A percentile compares a stretch with the other conserved stretches of the same genome.
These are phyloP conservation scores for Xerocomus potaroensis DNA, from an alignment of 768 basidiomycete species.

Conservation along the genomic window DNA sequence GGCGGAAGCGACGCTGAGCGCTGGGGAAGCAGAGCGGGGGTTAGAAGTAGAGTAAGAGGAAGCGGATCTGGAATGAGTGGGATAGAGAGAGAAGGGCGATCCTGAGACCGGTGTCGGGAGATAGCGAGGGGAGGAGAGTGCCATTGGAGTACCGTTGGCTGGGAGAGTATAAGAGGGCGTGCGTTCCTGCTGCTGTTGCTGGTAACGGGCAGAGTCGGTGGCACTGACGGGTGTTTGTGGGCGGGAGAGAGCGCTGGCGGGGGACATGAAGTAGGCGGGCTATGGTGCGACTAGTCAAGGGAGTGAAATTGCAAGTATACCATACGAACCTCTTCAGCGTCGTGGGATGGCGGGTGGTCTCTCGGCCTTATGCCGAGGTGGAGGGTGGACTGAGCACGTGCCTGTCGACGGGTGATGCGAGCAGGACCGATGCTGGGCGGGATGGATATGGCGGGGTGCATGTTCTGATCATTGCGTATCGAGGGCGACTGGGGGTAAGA, in stretches of 20 bases:
- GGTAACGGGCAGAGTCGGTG: constrained; percentile 31
- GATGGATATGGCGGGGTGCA: constrained; percentile 28
- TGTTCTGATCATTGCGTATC: constrained; percentile 26
- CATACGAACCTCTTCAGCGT: constrained; percentile 25
- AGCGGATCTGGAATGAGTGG: constrained; percentile 44
- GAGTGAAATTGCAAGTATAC: not conserved
- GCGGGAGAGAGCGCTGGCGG: constrained; percentile 34
- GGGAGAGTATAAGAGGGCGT: constrained; percentile 27
- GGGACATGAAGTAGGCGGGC: constrained; percentile 35
- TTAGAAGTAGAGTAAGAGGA: constrained; percentile 42
- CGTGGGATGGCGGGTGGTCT: constrained; percentile 26
- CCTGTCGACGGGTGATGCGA: constrained; percentile 46
- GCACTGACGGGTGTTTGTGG: constrained; percentile 37
- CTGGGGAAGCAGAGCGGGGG: constrained; percentile 58
- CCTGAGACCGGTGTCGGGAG: constrained; percentile 45
- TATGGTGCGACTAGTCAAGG: constrained; percentile 19
- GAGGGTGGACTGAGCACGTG: constrained; percentile 32
- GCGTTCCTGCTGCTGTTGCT: too few species aligned
- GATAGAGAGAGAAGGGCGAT: constrained; percentile 41
- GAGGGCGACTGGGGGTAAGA: constrained; percentile 28
- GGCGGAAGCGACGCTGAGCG: constrained; percentile 52
- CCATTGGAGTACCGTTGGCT: constrained; percentile 17
- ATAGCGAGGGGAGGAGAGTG: constrained; percentile 39
- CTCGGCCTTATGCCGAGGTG: constrained; percentile 32
- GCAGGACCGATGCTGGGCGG: constrained; percentile 48